A percentile compares a stretch with the other conserved stretches of the same genome.
Conservation (phyloP, 805 yeast species). For the Debaryomyces maramus region DNA sequence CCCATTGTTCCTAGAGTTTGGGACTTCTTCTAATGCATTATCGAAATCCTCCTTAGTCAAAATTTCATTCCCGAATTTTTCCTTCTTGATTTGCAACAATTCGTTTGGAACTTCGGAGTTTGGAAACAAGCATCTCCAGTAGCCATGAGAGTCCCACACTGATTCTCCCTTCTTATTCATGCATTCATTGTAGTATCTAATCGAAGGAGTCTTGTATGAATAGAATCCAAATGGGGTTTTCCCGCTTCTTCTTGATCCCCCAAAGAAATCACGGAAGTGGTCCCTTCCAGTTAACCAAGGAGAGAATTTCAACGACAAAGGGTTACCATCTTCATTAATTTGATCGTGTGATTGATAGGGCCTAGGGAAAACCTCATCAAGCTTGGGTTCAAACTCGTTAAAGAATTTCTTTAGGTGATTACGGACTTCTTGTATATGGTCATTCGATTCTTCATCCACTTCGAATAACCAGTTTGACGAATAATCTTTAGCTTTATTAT, state of each 20-base stretch:
- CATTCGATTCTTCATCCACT: slow-evolving; percentile 8
- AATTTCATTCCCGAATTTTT: slow-evolving; percentile 26
- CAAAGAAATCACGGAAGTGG: slow-evolving; percentile 12
- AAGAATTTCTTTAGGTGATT: slow-evolving; percentile 1
- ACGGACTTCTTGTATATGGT: slow-evolving; percentile 4
- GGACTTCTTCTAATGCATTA: slow-evolving; percentile 17
- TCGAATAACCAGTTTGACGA: slow-evolving; percentile 18
- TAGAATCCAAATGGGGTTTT: slow-evolving; percentile 45
- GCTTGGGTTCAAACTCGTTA: slow-evolving; percentile 2
- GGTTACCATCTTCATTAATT: slow-evolving; percentile 3
- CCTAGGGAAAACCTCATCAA: slow-evolving; percentile 18
- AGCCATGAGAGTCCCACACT: slow-evolving; percentile 81
- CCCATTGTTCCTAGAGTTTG: slow-evolving; percentile 9
- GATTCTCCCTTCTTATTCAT: slow-evolving; percentile 62
- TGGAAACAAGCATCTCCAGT: slow-evolving; percentile 91
- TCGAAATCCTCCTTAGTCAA: slow-evolving; percentile 63
- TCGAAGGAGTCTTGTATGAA: slow-evolving; percentile 59
- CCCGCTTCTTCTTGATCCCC: slow-evolving; percentile 19
- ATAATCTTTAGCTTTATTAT: slow-evolving; percentile 20
- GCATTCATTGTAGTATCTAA: slow-evolving; percentile 62
- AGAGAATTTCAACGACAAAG: slow-evolving; percentile 6
- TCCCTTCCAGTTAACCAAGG: slow-evolving; percentile 2
- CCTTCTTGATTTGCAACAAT: slow-evolving; percentile 26
- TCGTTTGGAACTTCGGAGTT: slow-evolving; percentile 37
- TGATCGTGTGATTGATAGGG: slow-evolving; percentile 22